Evolutionary conservation across 768 basidiomycete species (phyloP).

Genomic region (Mycena crocata): DNA sequence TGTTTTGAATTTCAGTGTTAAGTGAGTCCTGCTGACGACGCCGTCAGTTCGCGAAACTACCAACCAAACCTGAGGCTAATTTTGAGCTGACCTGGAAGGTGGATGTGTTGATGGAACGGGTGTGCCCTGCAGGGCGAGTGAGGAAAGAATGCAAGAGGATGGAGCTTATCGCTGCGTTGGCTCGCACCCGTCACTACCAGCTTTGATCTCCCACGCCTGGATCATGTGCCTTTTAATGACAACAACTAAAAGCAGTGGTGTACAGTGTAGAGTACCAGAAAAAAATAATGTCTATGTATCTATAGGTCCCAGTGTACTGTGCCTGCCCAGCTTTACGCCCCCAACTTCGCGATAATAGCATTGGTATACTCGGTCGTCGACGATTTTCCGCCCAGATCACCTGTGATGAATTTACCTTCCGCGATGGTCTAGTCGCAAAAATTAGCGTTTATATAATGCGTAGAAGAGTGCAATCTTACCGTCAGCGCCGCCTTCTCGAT

Average conservation of each 20-base stretch:
- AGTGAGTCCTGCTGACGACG: conserved; percentile 44
- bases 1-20: conserved; percentile 48
- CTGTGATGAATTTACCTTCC: conserved; percentile 94
- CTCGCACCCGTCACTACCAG: conserved; percentile 13
- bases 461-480: conserved; percentile 61
- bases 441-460: conserved; percentile 24
- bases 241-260: neutral
- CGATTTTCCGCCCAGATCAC: conserved; percentile 94
- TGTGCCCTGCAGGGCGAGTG: conserved; percentile 95
- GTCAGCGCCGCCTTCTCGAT: conserved; percentile 93
- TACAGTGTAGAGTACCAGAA: conserved; percentile 22
- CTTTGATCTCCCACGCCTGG: conserved; percentile 10
- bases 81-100: conserved; percentile 57
- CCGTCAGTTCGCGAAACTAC: conserved; percentile 22
- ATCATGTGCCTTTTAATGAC: neutral
- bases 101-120: conserved; percentile 63
- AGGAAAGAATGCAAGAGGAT: conserved; percentile 46
- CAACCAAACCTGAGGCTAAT: neutral
- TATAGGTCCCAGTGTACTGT: conserved; percentile 36
- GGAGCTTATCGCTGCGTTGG: conserved; percentile 8
- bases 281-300: conserved; percentile 36
- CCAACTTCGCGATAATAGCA: conserved; percentile 85
- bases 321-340: conserved; percentile 19
- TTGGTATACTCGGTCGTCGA: conserved; percentile 90
- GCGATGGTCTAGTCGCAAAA: conserved; percentile 82